These are phyloP conservation scores for Monilinia aucupariae DNA, from an alignment of 2,329 filamentous ascomycete species.

Conservation along the genomic window DNA sequence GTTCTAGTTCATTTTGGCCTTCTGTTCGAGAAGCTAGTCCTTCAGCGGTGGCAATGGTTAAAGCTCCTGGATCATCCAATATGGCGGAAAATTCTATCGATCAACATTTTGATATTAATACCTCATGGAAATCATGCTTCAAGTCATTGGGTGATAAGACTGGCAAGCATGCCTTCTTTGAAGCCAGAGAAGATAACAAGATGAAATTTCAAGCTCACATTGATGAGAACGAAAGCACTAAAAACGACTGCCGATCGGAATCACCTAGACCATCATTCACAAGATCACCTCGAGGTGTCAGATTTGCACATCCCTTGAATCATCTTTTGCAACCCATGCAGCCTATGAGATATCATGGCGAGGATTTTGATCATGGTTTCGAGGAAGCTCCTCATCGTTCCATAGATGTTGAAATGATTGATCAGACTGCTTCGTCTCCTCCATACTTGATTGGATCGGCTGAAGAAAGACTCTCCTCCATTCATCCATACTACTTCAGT, in stretches of 20 bases:
- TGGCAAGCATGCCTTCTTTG: constrained; percentile 33
- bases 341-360: not conserved
- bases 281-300: not conserved
- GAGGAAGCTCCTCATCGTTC: not conserved
- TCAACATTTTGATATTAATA: not conserved
- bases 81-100: not conserved
- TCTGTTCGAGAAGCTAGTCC: constrained; percentile 35
- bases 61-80: constrained; percentile 19
- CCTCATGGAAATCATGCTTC: not conserved
- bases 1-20: too few species aligned
- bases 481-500: constrained; percentile 15
- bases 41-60: constrained; percentile 38
- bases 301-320: not conserved
- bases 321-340: not conserved
- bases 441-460: not conserved
- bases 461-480: not conserved
- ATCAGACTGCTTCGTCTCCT: not conserved
- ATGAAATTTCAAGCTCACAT: constrained; percentile 19
- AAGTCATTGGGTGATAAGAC: constrained; percentile 29
- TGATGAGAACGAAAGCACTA: not conserved
- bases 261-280: not conserved
- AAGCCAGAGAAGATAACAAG: constrained; percentile 33
- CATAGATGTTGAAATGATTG: not conserved
- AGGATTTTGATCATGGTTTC: not conserved
- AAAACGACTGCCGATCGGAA: not conserved